Conservation (phyloP, 148 eudicot genomes). For the Gaultheria prostrata region DNA sequence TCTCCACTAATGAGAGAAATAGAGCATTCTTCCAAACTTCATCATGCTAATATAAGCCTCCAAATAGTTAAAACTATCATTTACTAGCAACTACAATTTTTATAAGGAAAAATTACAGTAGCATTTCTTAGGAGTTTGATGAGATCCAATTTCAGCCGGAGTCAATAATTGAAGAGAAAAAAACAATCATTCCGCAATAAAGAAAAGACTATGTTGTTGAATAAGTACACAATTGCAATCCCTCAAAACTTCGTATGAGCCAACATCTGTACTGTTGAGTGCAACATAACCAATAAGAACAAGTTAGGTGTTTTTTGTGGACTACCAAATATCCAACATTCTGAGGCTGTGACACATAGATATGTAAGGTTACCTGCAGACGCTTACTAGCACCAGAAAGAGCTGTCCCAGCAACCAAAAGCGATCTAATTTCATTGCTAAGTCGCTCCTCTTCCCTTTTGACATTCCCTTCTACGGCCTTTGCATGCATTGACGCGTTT, state of each 20-base stretch:
- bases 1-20: background rate
- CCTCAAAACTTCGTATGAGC: background rate
- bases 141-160: background rate
- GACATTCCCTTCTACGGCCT: conserved; percentile 71
- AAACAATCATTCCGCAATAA: background rate
- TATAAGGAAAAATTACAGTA: background rate
- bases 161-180: background rate
- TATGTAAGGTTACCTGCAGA: conserved; percentile 53
- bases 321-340: background rate
- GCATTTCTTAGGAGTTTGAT: background rate
- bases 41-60: background rate
- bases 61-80: background rate
- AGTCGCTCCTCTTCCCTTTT: conserved; percentile 82
- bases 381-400: conserved; percentile 67
- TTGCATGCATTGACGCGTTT: conserved; percentile 66
- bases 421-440: conserved; percentile 65
- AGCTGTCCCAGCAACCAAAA: conserved; percentile 73
- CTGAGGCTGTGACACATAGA: background rate
- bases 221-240: background rate
- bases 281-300: background rate
- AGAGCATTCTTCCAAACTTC: background rate
- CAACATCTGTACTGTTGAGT: background rate
- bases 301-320: background rate
- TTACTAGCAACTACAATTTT: conserved; percentile 1
- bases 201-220: background rate